Evolutionary conservation across 2,329 filamentous ascomycete species (phyloP).

Genomic region (Tothia fuscella): DNA sequence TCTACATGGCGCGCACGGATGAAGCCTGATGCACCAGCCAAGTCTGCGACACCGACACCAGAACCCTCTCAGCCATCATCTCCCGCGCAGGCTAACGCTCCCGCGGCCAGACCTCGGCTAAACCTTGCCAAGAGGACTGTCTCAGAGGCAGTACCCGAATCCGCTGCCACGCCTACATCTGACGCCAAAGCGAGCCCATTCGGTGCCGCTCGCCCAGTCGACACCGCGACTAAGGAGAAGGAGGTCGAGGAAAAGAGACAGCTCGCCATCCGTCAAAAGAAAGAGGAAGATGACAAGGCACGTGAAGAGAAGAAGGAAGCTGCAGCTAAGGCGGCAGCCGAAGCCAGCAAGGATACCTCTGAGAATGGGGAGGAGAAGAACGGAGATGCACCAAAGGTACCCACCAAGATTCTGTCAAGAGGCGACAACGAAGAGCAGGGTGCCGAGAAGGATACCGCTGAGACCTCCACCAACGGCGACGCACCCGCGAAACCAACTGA

Average conservation of each 20-base stretch:
- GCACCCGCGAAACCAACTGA: constrained; percentile 42
- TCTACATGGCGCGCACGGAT: constrained; percentile 88
- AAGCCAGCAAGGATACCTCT: constrained; percentile 20
- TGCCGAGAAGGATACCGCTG: constrained; percentile 26
- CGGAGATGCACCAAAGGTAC: constrained; percentile 15
- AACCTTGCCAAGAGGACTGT: constrained; percentile 89
- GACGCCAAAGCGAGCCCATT: constrained; percentile 87
- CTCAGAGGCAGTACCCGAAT: constrained; percentile 51
- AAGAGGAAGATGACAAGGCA: constrained; percentile 74
- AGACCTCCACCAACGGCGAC: constrained; percentile 28
- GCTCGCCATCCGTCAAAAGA: constrained; percentile 65
- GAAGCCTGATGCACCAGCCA: constrained; percentile 61
- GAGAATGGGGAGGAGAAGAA: constrained; percentile 23
- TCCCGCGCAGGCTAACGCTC: constrained; percentile 50
- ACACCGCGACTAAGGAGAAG: constrained; percentile 79
- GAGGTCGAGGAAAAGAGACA: constrained; percentile 83
- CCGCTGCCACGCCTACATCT: constrained; percentile 28
- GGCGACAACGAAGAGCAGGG: constrained; percentile 21
- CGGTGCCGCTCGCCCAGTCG: constrained; percentile 84
- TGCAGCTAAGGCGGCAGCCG: constrained; percentile 42
- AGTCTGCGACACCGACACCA: constrained; percentile 54
- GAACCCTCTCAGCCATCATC: constrained; percentile 67
- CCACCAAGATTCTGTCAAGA: constrained; percentile 40
- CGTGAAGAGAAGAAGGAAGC: constrained; percentile 60
- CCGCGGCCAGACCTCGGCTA: constrained; percentile 61